Evolutionary conservation across 2,329 filamentous ascomycete species (phyloP).

Genomic region (Penicillium sp.): DNA sequence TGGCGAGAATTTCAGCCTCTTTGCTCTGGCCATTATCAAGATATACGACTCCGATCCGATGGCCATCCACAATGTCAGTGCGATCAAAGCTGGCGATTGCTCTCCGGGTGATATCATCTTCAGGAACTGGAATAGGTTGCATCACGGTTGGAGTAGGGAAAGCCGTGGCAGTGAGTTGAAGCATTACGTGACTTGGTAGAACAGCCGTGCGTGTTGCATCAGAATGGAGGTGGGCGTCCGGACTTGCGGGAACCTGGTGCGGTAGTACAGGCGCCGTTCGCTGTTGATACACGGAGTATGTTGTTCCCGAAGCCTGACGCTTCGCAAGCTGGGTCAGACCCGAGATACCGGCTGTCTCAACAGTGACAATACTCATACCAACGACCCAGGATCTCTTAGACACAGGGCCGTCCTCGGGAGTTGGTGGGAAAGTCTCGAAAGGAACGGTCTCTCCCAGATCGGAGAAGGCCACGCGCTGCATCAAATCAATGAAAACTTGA

Average conservation of each 20-base stretch:
- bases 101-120: slow-evolving; percentile 69
- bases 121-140: slow-evolving; percentile 75
- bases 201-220: slow-evolving; percentile 44
- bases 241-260: slow-evolving; percentile 46
- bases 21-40: slow-evolving; percentile 82
- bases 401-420: slow-evolving; percentile 44
- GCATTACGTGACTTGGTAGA: slow-evolving; percentile 49
- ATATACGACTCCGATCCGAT: slow-evolving; percentile 94
- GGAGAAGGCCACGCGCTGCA: slow-evolving; percentile 84
- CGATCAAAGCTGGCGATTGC: slow-evolving; percentile 82
- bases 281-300: slow-evolving; percentile 51
- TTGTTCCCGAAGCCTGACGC: slow-evolving; percentile 53
- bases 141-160: slow-evolving; percentile 51
- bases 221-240: slow-evolving; percentile 41
- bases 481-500: slow-evolving; percentile 89
- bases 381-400: slow-evolving; percentile 53
- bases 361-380: slow-evolving; percentile 54
- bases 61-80: slow-evolving; percentile 86
- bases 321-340: slow-evolving; percentile 54
- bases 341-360: slow-evolving; percentile 50
- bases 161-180: slow-evolving; percentile 47
- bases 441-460: slow-evolving; percentile 71
- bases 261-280: slow-evolving; percentile 47
- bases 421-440: slow-evolving; percentile 44
- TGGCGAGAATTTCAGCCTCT: slow-evolving; percentile 83